phyloP scores from a whole-genome alignment of 1,139 yeast species.

The Blastobotrys raffinosifermentans region DNA sequence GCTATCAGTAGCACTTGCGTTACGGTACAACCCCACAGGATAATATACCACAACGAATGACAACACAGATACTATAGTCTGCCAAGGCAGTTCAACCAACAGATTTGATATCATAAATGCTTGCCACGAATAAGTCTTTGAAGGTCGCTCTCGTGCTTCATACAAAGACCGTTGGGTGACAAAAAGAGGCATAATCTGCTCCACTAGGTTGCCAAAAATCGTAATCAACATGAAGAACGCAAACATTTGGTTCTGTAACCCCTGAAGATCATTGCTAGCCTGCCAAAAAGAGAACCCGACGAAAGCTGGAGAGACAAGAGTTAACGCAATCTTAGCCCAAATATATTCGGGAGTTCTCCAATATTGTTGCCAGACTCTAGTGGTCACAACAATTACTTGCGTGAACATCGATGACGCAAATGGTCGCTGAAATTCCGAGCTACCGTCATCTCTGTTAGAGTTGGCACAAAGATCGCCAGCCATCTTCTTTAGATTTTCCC shows the following conservation, averaged over 20 bases:
- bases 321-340: constrained; percentile 57
- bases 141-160: constrained; percentile 88
- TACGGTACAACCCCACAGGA: constrained; percentile 54
- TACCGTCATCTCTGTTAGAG: constrained; percentile 13
- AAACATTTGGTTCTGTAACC: constrained; percentile 44
- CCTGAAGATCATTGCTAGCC: constrained; percentile 50
- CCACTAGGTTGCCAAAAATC: constrained; percentile 55
- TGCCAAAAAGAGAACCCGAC: constrained; percentile 73
- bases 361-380: constrained; percentile 52
- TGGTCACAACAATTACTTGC: constrained; percentile 49
- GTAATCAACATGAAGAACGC: constrained; percentile 63
- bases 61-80: constrained; percentile 54
- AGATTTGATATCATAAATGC: constrained; percentile 58
- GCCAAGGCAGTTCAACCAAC: constrained; percentile 73
- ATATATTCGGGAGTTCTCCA: constrained; percentile 74
- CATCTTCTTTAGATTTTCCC: constrained; percentile 26
- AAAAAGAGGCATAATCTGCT: constrained; percentile 69
- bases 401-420: constrained; percentile 40
- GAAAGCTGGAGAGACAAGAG: constrained; percentile 49
- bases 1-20: constrained; percentile 41
- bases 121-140: constrained; percentile 58
- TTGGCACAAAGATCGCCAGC: constrained; percentile 21
- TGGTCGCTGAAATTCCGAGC: constrained; percentile 21
- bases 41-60: constrained; percentile 74
- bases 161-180: constrained; percentile 70